Base-by-base conservation (phyloP, 2,329 filamentous ascomycete genomes). In the Xylaria sp. region DNA sequence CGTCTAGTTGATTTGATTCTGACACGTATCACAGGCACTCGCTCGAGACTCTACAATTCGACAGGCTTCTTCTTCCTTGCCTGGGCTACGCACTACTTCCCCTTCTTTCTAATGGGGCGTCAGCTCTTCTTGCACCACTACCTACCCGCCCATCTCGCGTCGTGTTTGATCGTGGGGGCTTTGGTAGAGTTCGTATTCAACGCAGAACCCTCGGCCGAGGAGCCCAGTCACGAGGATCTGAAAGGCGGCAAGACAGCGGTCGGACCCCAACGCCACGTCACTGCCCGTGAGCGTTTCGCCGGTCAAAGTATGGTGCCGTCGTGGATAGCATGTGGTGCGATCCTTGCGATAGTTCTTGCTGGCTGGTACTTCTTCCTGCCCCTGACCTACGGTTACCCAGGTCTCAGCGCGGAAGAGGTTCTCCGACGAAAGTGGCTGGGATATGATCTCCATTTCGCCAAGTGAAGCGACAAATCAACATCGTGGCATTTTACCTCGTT, bases 91-190 rank as follows among this genome's bases (percentile, higher is more conserved):
- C 96, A 99, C 80, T 99, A 97, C 84, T 89, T 97, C 80, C 95
- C 95, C 60, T 99, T 99, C 85, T 99, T 90, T 83, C 89, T 97
- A 71, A 99, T 99, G 95, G 95, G 95, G 65, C 94, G 95, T 75
- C 95, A 99, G 80, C 90, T 97, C 72, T 99, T 99, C 89, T 82
- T 99, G 74, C 96, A 99, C 81, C 96, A 99, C 82, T 99, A 99
- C 78, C 88, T 99, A 3, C 96, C 96, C 0, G 93, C 96, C 0
- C 96, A 99, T 78, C 86, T 99, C 12, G 95, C 96, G 0, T 97
- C 94, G 7, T 90, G 90, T 32, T 87, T 99, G 43, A 94, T 99
- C 25, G 92, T 96, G 0, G 96, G 96, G 57, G 93, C 94, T 25
- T 85, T 99, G 23, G 83, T 99, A 23, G 96, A 99, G 80, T 99